Evolutionary conservation across 2,329 filamentous ascomycete genomes (phyloP).

Genomic region (Fusarium pininemorale): DNA sequence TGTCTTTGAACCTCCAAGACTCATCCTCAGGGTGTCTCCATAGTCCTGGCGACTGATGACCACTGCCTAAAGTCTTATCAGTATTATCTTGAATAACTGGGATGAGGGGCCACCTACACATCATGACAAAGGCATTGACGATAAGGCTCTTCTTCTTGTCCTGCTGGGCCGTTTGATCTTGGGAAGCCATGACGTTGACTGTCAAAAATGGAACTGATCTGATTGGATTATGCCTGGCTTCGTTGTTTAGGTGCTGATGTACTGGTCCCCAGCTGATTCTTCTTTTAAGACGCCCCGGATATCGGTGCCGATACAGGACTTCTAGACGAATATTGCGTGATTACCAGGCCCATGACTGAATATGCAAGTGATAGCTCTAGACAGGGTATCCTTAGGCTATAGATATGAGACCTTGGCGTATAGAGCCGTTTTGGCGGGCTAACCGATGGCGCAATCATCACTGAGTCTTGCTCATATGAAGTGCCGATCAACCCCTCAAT

Average conservation of each 20-base stretch:
- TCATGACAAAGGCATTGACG: slow-evolving; percentile 56
- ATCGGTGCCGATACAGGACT: background rate
- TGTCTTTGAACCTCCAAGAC: slow-evolving; percentile 68
- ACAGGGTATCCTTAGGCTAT: background rate
- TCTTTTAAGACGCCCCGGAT: slow-evolving; percentile 17
- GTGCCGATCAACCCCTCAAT: slow-evolving; percentile 8
- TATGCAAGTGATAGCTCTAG: slow-evolving; percentile 1
- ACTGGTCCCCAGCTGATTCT: background rate
- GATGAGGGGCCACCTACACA: slow-evolving; percentile 43
- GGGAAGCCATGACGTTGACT: slow-evolving; percentile 26
- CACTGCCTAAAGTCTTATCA: slow-evolving; percentile 45
- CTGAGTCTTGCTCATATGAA: slow-evolving; percentile 30
- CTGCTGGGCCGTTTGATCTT: slow-evolving; percentile 7
- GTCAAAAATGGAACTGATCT: background rate
- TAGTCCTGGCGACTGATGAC: slow-evolving; percentile 58
- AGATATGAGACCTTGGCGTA: slow-evolving; percentile 2
- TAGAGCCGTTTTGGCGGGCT: background rate
- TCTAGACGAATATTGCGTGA: slow-evolving; percentile 30
- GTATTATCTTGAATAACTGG: background rate
- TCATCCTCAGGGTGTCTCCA: slow-evolving; percentile 72
- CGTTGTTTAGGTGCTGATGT: background rate
- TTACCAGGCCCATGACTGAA: slow-evolving; percentile 25
- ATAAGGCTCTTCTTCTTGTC: slow-evolving; percentile 51
- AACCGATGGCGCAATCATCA: slow-evolving; percentile 34
- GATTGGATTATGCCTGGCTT: background rate